Evolutionary conservation across 768 basidiomycete species (phyloP), one percentile per base, ranked within the genome.

Genomic region (Tephrocybe sp.): DNA sequence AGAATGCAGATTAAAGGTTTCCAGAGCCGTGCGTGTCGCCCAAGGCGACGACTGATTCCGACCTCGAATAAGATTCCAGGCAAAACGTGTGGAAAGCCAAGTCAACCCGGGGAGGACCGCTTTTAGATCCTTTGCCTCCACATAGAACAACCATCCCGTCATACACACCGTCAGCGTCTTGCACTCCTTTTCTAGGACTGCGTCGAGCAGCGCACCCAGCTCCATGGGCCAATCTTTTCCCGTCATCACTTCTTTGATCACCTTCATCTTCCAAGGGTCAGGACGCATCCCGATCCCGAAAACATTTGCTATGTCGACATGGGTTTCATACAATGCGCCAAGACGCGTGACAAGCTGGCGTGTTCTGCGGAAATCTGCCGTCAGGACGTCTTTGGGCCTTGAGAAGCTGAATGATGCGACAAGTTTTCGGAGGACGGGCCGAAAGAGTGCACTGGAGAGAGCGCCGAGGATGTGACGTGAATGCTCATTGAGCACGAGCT

Each of bases 1-100:
- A 0, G 61, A 63, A 38, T 64, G 62, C 9, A 68, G 52, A 19
- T 60, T 48, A 36, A 66, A 58, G 2, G 45, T 49, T 21, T 52
- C 52, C 19, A 49, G 16, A 59, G 53, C 4, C 28, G 8, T 18
- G 40, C 45, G 5, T 16, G 12, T 9, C 12, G 12, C 12, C 28
- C 28, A 30, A n/a, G n/a, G n/a, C n/a, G n/a, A n/a, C 28, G 28
- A 12, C 28, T 12, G 12, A 30, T 30, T 30, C 12, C 7, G 28
- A 6, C 28, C 6, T 7, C 28, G 7, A 30, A 12, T 12, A 30
- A 30, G 12, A 12, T 30, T 30, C 28, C 28, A 30, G 7, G 12
- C 28, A 12, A 30, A 30, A 30, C 6, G 28, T 12, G 7, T 30
- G 7, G 24, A 37, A 9, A 37, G 22, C 11, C 38, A 13, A 9